These are phyloP conservation scores for Hanseniaspora taiwanica DNA, from an alignment of 805 yeast genomes.

Conservation along the genomic window DNA sequence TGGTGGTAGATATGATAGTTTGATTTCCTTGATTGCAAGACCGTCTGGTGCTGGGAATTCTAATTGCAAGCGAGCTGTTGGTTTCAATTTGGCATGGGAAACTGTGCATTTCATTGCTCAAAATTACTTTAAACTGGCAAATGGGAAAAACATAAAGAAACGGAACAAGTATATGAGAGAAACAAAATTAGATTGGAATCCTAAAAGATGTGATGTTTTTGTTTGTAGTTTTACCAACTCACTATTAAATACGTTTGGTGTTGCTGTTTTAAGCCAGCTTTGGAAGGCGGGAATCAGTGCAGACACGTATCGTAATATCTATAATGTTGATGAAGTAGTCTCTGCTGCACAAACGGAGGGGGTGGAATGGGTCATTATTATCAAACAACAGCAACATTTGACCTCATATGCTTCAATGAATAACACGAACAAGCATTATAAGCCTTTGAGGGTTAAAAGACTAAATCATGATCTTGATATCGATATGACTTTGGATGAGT, in stretches of 20 bases:
- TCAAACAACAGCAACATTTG: conserved; percentile 48
- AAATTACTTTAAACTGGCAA: conserved; percentile 29
- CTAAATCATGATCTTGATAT: conserved; percentile 42
- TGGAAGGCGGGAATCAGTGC: conserved; percentile 77
- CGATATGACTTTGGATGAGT: conserved; percentile 63
- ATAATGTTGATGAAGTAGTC: conserved; percentile 49
- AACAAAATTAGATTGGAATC: conserved; percentile 33
- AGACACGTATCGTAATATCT: conserved; percentile 39
- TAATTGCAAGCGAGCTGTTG: conserved; percentile 50
- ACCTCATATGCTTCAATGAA: conserved; percentile 11
- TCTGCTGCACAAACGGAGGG: conserved; percentile 55
- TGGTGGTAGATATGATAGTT: conserved; percentile 84
- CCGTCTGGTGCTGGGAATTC: conserved; percentile 26
- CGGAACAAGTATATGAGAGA: conserved; percentile 26
- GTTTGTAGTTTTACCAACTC: conserved; percentile 55
- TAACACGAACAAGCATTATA: conserved; percentile 37
- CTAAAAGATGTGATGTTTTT: conserved; percentile 67
- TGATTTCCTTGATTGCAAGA: conserved; percentile 55
- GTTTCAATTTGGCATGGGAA: conserved; percentile 74
- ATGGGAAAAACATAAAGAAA: conserved; percentile 19
- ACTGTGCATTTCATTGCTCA: conserved; percentile 40
- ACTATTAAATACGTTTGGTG: conserved; percentile 45
- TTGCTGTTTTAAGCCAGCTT: conserved; percentile 44
- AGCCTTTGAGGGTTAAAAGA: conserved; percentile 64
- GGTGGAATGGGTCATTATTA: conserved; percentile 61